These are phyloP conservation scores for Oryza officinalis DNA, from an alignment of 176 grass and related monocot genomes.

Conservation along the genomic window DNA sequence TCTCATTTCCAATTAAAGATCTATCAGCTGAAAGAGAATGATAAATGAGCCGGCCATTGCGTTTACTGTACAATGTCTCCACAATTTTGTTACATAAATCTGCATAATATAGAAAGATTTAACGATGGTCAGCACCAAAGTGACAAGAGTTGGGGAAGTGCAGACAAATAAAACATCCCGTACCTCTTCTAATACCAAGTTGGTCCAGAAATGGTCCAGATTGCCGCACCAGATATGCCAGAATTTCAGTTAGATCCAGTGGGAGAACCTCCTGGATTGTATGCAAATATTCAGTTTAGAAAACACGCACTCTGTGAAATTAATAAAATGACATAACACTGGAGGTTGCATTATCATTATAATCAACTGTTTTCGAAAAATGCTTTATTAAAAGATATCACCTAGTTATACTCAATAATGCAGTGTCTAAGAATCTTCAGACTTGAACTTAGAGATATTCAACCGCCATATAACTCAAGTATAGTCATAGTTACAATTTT, in stretches of 20 bases:
- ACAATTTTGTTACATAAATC: constrained; percentile 75
- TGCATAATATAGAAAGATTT: constrained; percentile 35
- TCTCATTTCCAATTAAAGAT: constrained; percentile 55
- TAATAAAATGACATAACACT: constrained; percentile 1
- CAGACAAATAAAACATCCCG: background rate
- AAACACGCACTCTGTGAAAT: constrained; percentile 5
- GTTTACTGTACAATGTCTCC: constrained; percentile 57
- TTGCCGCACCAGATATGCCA: constrained; percentile 72
- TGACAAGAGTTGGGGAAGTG: constrained; percentile 2
- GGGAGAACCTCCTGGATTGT: constrained; percentile 56
- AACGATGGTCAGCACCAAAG: background rate
- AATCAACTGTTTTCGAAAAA: background rate
- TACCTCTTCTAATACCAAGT: constrained; percentile 77
- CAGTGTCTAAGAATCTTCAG: background rate
- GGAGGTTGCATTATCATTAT: background rate
- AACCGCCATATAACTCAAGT: background rate
- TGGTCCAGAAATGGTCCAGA: constrained; percentile 90
- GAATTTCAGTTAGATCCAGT: constrained; percentile 74
- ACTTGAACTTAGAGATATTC: background rate
- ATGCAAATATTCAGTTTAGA: constrained; percentile 30
- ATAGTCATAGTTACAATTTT: background rate
- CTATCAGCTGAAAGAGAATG: constrained; percentile 49
- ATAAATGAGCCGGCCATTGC: constrained; percentile 49
- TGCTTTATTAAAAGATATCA: constrained; percentile 8
- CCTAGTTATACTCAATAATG: background rate